Conservation (phyloP, 148 eudicot genomes). For the Oxyria digyna region DNA sequence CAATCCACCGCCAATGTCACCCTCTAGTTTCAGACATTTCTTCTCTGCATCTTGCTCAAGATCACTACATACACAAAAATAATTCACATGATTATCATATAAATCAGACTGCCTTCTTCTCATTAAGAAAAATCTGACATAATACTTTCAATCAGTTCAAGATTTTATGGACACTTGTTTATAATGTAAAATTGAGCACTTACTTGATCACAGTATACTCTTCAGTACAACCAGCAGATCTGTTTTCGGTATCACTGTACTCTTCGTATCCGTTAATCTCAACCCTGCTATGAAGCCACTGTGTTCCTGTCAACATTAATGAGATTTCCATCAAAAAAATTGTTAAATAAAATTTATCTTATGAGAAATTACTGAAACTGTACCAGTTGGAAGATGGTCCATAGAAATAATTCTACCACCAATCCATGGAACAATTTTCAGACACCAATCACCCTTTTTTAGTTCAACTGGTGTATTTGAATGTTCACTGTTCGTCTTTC, state of each 20-base stretch:
- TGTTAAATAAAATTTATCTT: too few species aligned
- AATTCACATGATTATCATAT: background rate
- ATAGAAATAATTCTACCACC: conserved; percentile 94
- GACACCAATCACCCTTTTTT: conserved; percentile 74
- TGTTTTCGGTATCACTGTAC: conserved; percentile 70
- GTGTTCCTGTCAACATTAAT: conserved; percentile 51
- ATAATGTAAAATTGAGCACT: too few species aligned
- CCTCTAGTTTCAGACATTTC: conserved; percentile 68
- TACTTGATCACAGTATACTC: conserved; percentile 77
- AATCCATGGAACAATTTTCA: conserved; percentile 95
- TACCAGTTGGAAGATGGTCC: conserved; percentile 95
- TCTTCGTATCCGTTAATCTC: conserved; percentile 91
- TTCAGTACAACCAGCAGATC: conserved; percentile 93
- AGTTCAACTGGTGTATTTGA: conserved; percentile 68
- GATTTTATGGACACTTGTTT: background rate
- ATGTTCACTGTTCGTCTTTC: conserved; percentile 72
- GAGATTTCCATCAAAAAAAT: too few species aligned
- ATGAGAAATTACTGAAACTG: conserved; percentile 10
- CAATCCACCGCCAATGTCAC: conserved; percentile 88
- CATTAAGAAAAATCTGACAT: background rate
- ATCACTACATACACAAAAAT: conserved; percentile 34
- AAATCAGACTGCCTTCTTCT: too few species aligned
- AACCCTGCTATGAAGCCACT: conserved; percentile 96
- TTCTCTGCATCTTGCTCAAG: conserved; percentile 84
- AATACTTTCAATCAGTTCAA: background rate